phyloP scores from a whole-genome alignment of 164 flowering plant genomes.

The Dillenia suffruticosa region DNA sequence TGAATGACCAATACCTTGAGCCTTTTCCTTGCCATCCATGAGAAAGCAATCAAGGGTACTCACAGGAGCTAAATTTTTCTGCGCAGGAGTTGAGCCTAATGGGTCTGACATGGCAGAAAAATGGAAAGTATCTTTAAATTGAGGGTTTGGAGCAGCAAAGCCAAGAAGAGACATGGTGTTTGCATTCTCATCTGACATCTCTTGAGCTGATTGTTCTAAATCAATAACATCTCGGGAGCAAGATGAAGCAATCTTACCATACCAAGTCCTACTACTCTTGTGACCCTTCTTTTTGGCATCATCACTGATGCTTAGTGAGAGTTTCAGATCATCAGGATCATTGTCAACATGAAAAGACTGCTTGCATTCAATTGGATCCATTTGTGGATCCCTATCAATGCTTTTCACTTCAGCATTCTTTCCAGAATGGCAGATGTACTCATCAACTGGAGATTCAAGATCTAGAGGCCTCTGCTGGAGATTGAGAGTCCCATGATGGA shows the following conservation, averaged over 20 bases:
- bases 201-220: conserved; percentile 29
- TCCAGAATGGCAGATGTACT: conserved; percentile 14
- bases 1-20: background rate
- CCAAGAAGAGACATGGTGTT: conserved; percentile 1
- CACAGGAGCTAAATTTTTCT: conserved; percentile 8
- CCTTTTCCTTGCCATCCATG: conserved; percentile 5
- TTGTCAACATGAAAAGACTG: conserved; percentile 3
- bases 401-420: conserved; percentile 5
- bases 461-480: conserved; percentile 19
- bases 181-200: conserved; percentile 7
- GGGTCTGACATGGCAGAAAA: conserved; percentile 9
- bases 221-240: conserved; percentile 20
- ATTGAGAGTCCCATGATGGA: background rate
- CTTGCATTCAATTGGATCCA: background rate
- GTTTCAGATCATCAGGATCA: conserved; percentile 23
- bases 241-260: conserved; percentile 5
- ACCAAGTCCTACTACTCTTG: conserved; percentile 1
- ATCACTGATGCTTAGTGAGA: conserved; percentile 24
- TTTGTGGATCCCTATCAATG: background rate
- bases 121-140: conserved; percentile 12
- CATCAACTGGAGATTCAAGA: conserved; percentile 37
- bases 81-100: conserved; percentile 4
- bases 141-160: conserved; percentile 7
- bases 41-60: conserved; percentile 5
- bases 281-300: conserved; percentile 8